These are phyloP conservation scores for Diaporthe caulivora DNA, from an alignment of 2,329 filamentous ascomycete genomes.

Conservation along the genomic window DNA sequence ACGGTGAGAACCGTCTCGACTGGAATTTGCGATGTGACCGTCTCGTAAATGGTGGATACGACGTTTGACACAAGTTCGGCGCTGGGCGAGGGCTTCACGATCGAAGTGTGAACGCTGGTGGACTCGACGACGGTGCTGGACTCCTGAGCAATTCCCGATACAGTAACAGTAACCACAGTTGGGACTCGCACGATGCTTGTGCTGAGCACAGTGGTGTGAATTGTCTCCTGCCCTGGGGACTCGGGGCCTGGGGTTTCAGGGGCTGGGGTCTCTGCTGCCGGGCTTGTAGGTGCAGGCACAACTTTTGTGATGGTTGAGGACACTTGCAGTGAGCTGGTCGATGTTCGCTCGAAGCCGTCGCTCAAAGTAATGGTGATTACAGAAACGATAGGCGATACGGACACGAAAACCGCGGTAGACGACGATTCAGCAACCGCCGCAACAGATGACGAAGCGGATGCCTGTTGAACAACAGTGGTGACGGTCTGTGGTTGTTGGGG, in stretches of 20 bases:
- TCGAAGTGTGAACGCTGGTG: constrained; percentile 27
- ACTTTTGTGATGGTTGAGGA: constrained; percentile 30
- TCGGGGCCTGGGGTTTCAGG: constrained; percentile 3
- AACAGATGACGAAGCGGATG: constrained; percentile 17
- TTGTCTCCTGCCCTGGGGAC: neutral
- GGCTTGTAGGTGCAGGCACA: neutral
- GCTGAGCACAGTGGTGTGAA: constrained; percentile 21
- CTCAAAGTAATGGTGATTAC: constrained; percentile 34
- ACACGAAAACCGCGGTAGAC: constrained; percentile 21
- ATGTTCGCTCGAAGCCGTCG: constrained; percentile 30
- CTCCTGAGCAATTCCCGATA: constrained; percentile 25
- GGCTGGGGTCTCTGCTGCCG: neutral
- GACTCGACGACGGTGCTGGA: constrained; percentile 33
- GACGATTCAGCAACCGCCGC: constrained; percentile 12
- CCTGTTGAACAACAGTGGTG: neutral
- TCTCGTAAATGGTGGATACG: constrained; percentile 21
- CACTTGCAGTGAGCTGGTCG: constrained; percentile 31
- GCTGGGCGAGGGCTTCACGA: neutral
- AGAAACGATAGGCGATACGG: constrained; percentile 28
- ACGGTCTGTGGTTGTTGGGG: constrained; percentile 9
- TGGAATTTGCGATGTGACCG: constrained; percentile 30
- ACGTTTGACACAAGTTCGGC: constrained; percentile 9
- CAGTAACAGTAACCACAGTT: constrained; percentile 31
- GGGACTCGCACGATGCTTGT: constrained; percentile 35
- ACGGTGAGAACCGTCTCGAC: constrained; percentile 38